phyloP scores from a whole-genome alignment of 2,329 filamentous ascomycete species.

The Colletotrichum graminicola region DNA sequence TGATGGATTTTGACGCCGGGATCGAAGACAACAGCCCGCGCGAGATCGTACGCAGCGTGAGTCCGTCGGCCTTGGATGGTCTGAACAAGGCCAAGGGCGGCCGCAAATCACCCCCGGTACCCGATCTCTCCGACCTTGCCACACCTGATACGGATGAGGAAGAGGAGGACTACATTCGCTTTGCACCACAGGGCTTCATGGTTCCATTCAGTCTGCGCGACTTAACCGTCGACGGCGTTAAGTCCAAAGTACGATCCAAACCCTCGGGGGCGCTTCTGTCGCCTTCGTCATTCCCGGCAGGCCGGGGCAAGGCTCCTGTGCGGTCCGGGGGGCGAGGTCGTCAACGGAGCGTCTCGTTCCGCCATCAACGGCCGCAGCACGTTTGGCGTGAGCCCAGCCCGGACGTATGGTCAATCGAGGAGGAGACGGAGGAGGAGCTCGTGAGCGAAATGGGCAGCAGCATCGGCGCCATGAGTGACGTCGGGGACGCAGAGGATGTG shows the following conservation, averaged over 20 bases:
- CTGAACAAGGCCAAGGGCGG: conserved; percentile 57
- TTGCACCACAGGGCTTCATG: conserved; percentile 55
- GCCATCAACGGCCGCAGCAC: conserved; percentile 57
- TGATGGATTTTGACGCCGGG: conserved; percentile 68
- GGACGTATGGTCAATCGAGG: conserved; percentile 71
- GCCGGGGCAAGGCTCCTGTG: conserved; percentile 44
- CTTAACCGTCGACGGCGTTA: conserved; percentile 54
- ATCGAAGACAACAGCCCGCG: conserved; percentile 64
- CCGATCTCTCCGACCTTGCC: conserved; percentile 58
- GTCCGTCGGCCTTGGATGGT: conserved; percentile 67
- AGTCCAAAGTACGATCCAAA: conserved; percentile 45
- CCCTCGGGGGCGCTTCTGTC: conserved; percentile 51
- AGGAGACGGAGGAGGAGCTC: conserved; percentile 68
- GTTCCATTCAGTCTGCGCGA: conserved; percentile 59
- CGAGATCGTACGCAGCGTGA: conserved; percentile 65
- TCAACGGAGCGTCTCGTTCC: conserved; percentile 48
- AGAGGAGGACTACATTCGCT: conserved; percentile 65
- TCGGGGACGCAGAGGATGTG: conserved; percentile 41
- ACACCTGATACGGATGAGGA: conserved; percentile 58
- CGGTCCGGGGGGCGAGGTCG: conserved; percentile 48
- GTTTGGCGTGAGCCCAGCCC: conserved; percentile 71
- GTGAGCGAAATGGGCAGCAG: conserved; percentile 57
- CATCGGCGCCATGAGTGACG: conserved; percentile 48
- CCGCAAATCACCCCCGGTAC: conserved; percentile 50
- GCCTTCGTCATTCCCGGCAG: conserved; percentile 48